Base-by-base conservation (phyloP, 495 filamentous ascomycete genomes). In the Daldinia vernicosa region DNA sequence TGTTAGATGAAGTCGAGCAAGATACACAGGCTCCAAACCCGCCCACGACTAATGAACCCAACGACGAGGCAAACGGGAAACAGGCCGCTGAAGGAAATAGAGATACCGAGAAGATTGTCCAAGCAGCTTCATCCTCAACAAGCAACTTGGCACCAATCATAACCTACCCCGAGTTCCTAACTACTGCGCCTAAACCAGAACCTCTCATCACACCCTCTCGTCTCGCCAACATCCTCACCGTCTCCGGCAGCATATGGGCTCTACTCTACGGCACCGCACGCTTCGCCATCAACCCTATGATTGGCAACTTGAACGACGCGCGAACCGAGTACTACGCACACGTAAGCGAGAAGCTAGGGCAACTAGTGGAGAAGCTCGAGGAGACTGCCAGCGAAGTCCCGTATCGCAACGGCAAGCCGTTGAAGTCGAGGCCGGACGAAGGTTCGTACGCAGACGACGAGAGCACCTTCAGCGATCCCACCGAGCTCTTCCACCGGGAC, bases 131-230 rank as follows among this genome's bases (percentile, higher is more conserved):
- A 52, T 30, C 65, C 3, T 52, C 67, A 19, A 74, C 71, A 79
- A 67, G 78, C 74, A 87, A 91, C 67, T 81, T 88, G 22, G 87
- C 93, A 24, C 96, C 95, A n/a, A 94, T 99, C 71, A 91, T 98
- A 74, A 99, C 95, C 26, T 98, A 98, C 80, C 95, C 95, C 53
- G 95, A 99, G 79, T 98, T 97, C 80, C 89, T 98, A 70, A 83
- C 84, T 22, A 92, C 91, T 32, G 89, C 93, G 7, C 69, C 77
- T 1, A 79, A 78, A 3, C 81, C 85, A 14, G 81, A 85, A 11
- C 94, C 95, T 0, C 82, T 98, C 2, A 85, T 98, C 33, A 95
- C 93, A 15, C 86, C 90, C 64, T 82, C 84, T 40, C 88, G 89
- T 43, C 84, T 98, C 37, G 82, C 94, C 55, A 92, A 89, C 77